Base-by-base conservation (phyloP, 2,329 filamentous ascomycete genomes). In the Curvularia verruculosa region DNA sequence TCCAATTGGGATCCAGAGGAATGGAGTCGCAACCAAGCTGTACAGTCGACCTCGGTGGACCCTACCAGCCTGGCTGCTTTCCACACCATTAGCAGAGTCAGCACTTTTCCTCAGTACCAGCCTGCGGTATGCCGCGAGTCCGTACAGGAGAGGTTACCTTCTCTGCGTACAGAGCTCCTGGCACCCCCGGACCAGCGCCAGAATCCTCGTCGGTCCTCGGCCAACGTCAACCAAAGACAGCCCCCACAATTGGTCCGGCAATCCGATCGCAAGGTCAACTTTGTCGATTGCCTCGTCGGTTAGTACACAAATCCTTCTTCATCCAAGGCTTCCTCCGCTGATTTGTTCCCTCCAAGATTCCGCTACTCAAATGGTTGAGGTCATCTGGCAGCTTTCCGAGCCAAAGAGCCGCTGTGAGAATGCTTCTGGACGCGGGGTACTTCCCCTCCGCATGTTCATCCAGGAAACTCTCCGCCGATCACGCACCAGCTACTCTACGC, bases 241-340 rank as follows among this genome's bases (percentile, higher is more conserved):
- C 89, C 90, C 68, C 91, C 94, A 48, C 80, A 89, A 56, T 85
- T 97, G 64, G 84, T 93, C 63, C 89, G 93, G 71, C 93, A 97
- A 81, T 87, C 87, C 72, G 92, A 97, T 80, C 90, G 93, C 75
- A 96, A 96, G 83, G 86, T 91, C 75, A 93, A 90, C 79, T 97
- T 98, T 75, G 94, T 98, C 79, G 93, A 97, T 79, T 95, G 89
- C 78, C 91, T 97, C 77, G 93, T 97, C 82, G 94, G 94, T 97
- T 92, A 91, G 94, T 78, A 72, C 52, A 66, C 54, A 51, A n/a
- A n/a, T n/a, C n/a, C n/a, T n/a, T n/a, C 61, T 54, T 57, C 57
- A 59, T 55, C 51, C 56, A 51, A 60, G 63, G 83, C 76, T 68
- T 65, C 59, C 61, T 19, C 58, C 64, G 59, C 71, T 74, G 67